Evolutionary conservation across 768 basidiomycete genomes (phyloP), one percentile per base, ranked within the genome.

Genomic region (Naganishia randhawae): DNA sequence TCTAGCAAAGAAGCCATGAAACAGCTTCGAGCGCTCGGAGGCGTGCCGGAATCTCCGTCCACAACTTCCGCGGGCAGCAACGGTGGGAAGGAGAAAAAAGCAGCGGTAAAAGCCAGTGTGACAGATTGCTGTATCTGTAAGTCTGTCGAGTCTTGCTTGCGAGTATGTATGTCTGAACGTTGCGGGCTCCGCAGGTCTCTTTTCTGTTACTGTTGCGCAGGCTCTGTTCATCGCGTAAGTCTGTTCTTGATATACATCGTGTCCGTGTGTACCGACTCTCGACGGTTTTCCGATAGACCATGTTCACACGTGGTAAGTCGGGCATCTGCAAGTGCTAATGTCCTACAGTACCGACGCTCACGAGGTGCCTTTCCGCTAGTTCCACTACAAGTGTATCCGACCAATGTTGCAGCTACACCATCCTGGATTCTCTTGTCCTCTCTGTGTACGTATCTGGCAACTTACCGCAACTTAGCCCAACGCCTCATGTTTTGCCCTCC

Each of bases 61-160:
- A 29, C 42, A 16, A 29, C 39, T 31, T 73, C 53, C 22, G 57
- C 65, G 31, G 71, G 68, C 16, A 57, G 71, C 27, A 57, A 52
- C 35, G 50, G 45, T 2, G 31, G 35, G 27, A 74, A 74, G 63
- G 75, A 75, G 65, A 72, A 69, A 48, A 71, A 71, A 52, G 10
- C 39, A n/a, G 67, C 42, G 22, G 27, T 27, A 17, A 80, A 80
- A 70, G 74, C 73, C 6, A 77, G 77, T 70, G 78, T 81, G 31
- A 82, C 81, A 1, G 93, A 97, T 74, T 97, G 92, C 80, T 95
- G 93, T 76, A 95, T 97, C 76, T 96, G 95, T 90, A 70, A 65
- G 89, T 83, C 10, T 35, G 19, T n/a, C 13, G 35, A 10, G 25
- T 5, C 50, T 10, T 19, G 50, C 57, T 39, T 31, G 4, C 19